Base-by-base conservation (phyloP, 192 early-diverging fungal species). In the Linnemannia zychae region DNA sequence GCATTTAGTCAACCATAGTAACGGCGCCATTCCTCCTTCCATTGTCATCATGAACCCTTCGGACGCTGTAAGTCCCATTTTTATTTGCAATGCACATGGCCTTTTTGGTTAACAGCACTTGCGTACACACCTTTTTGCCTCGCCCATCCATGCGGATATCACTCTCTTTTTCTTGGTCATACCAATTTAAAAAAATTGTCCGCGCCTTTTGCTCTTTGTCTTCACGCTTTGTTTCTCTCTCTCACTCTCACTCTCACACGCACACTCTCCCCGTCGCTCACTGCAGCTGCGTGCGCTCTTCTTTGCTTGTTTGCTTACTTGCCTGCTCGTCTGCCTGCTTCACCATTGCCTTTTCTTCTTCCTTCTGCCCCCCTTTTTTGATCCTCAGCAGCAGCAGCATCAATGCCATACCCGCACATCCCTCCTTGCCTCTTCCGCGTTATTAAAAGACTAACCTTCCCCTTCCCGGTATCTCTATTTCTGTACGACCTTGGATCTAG, bases 31-130 rank as follows among this genome's bases (percentile, higher is more conserved):
- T 68, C 70, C 67, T 4, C 72, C 76, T 65, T 52, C 77, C 66
- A 53, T 78, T 31, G 71, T 70, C 24, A 84, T 84, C 50, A 71
- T 78, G 71, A 77, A 72, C 48, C 65, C 71, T 15, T 12, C 31
- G 16, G 71, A 84, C 63, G 24, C 34, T 47, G 52, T 71, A 84
- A 44, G 71, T 69, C 28, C 15, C 11, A 31, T 17, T 28, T 33
- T 22, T n/a, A 36, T 52, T 57, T 33, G 36, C 50, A 40, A 40
- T 70, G 36, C 40, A 48, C 52, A 57, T 57, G 22, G n/a, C n/a
- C n/a, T n/a, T 57, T n/a, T 24, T 57, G 52, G 7, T 22, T n/a
- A 31, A 33, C n/a, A 38, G 20, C 72, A 33, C 47, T 63, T 71
- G 37, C 44, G 37, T 71, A 28, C 36, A n/a, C 67, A n/a, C 33